Evolutionary conservation across 108 stramenopile genomes (phyloP), one percentile per base, ranked within the genome.

Genomic region (Nitzschia inconspicua): DNA sequence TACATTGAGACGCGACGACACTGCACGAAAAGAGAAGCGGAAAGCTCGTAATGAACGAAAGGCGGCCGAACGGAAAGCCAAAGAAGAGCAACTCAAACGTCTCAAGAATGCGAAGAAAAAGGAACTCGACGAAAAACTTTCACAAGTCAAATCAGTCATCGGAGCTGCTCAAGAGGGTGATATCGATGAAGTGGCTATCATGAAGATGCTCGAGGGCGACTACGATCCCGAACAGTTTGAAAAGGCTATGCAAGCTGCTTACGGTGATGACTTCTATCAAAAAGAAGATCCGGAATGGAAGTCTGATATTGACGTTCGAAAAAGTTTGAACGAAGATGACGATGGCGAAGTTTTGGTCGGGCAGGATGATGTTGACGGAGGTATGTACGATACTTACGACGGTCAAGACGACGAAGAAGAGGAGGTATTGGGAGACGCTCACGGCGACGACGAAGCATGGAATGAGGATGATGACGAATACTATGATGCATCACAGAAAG

Each of bases 171-270:
- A 79, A 3, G 66, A 58, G 16, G 60, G 24, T 6, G 70, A 47
- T 8, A 62, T 91, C 9, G 86, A 82, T 37, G 93, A 88, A 57
- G 85, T 72, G 40, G 83, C 78, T 43, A 78, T 93, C 39, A 66
- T 84, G 61, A 82, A 85, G 51, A 58, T 97, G 42, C 70, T 99
- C 56, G 98, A 98, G 49, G 97, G 93, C 14, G 98, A 98, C 51
- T 98, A 84, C 63, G 97, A 99, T 71, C 93, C 95, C 0, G 95
- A 95, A 20, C 78, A 93, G 46, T 96, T 89, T 65, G 96, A 95
- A 66, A 62, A 70, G 11, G 60, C 78, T 14, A 96, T 98, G 95
- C 64, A 77, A 53, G 65, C 80, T 25, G 79, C 91, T 1, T 99
- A 96, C 63, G 93, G 91, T 14, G 97, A 99, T 44, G 91, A 92